Conservation (phyloP, 805 yeast genomes). For the Debaryomyces prosopidis region DNA sequence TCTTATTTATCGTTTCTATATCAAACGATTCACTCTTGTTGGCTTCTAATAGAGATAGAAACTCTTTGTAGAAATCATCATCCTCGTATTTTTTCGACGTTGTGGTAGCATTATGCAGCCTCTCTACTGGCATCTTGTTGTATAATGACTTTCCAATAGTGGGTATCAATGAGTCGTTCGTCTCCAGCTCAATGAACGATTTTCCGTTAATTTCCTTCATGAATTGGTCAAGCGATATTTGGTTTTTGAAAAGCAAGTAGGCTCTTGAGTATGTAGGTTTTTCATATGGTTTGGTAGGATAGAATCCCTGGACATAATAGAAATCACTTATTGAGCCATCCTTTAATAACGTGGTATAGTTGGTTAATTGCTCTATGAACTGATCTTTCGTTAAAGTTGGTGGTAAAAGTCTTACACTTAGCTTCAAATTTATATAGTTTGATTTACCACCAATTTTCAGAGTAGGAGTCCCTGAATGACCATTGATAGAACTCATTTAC, state of each 20-base stretch:
- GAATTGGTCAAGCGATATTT: conserved; percentile 25
- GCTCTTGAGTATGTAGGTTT: conserved; percentile 42
- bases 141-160: conserved; percentile 34
- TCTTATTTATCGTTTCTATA: conserved; percentile 10
- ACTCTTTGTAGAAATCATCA: conserved; percentile 13
- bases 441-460: neutral
- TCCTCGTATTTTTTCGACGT: conserved; percentile 9
- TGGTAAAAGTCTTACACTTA: conserved; percentile 45
- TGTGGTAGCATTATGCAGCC: neutral
- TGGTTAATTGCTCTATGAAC: conserved; percentile 22
- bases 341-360: conserved; percentile 11
- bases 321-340: conserved; percentile 13
- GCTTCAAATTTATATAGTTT: conserved; percentile 17
- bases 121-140: conserved; percentile 13
- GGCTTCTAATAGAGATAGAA: conserved; percentile 4
- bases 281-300: conserved; percentile 40
- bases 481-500: neutral
- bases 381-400: conserved; percentile 31
- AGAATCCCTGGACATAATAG: conserved; percentile 45
- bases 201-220: conserved; percentile 20
- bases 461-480: neutral
- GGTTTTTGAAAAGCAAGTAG: conserved; percentile 36
- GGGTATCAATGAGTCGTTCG: conserved; percentile 32
- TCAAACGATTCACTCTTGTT: conserved; percentile 9
- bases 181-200: conserved; percentile 23